phyloP scores from a whole-genome alignment of 2,329 filamentous ascomycete species.

The Colletotrichum sp. region DNA sequence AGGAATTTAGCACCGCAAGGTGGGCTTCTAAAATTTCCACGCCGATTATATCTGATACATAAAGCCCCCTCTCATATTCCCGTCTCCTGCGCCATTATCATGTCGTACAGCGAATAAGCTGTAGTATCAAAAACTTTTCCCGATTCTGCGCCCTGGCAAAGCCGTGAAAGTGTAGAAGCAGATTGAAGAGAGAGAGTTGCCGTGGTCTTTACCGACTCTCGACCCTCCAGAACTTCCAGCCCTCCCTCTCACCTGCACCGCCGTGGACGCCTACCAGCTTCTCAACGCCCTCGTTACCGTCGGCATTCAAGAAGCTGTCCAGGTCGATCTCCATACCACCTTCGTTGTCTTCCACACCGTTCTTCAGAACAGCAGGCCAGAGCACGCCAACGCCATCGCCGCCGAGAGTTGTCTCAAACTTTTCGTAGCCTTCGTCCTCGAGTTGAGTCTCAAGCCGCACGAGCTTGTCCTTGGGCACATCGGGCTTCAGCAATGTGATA shows the following conservation, averaged over 20 bases:
- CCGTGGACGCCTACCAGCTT: slow-evolving; percentile 81
- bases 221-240: slow-evolving; percentile 87
- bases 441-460: slow-evolving; percentile 69
- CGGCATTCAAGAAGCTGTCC: slow-evolving; percentile 80
- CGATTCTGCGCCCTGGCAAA: background rate
- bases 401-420: slow-evolving; percentile 88
- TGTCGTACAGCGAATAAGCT: slow-evolving; percentile 5
- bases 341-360: slow-evolving; percentile 77
- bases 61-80: background rate
- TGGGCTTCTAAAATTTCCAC: background rate
- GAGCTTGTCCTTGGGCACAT: slow-evolving; percentile 61
- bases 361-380: slow-evolving; percentile 89
- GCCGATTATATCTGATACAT: slow-evolving; percentile 4
- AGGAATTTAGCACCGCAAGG: background rate
- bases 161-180: background rate
- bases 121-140: background rate
- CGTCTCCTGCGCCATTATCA: slow-evolving; percentile 5
- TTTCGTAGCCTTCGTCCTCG: slow-evolving; percentile 75
- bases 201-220: slow-evolving; percentile 43
- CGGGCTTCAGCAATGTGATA: slow-evolving; percentile 84
- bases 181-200: background rate
- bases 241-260: slow-evolving; percentile 71
- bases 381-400: slow-evolving; percentile 94
- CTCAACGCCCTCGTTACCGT: slow-evolving; percentile 84
- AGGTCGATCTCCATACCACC: slow-evolving; percentile 93